Evolutionary conservation across 2,329 filamentous ascomycete genomes (phyloP).

Genomic region (Rhynchosporium agropyri): DNA sequence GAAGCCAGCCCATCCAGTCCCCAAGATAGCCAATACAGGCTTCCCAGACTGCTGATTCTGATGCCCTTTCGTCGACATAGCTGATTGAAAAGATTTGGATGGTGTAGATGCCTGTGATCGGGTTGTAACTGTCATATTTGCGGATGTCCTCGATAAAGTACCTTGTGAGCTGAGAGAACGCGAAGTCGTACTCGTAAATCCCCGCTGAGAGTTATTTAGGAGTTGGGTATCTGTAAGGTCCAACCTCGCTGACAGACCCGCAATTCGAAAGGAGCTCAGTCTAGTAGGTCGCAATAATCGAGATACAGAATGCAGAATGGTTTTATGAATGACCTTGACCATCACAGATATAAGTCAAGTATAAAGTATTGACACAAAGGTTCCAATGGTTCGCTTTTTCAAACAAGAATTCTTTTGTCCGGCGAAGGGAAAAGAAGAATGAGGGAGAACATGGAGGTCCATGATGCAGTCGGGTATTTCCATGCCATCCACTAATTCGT

Average conservation of each 20-base stretch:
- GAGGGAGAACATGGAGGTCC: background rate
- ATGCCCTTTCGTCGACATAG: background rate
- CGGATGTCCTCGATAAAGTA: too few relatives aligned
- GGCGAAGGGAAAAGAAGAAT: background rate
- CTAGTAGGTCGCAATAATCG: background rate
- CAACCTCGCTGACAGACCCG: background rate
- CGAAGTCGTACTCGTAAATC: background rate
- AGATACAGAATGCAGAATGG: background rate
- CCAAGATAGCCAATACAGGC: constrained; percentile 40
- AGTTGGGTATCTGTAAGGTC: too few relatives aligned
- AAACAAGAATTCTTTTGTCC: too few relatives aligned
- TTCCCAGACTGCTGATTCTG: constrained; percentile 11
- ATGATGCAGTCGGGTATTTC: background rate
- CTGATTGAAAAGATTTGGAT: background rate
- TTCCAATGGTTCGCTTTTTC: too few relatives aligned
- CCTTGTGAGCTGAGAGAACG: too few relatives aligned
- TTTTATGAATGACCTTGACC: constrained; percentile 9
- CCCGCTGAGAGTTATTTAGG: too few relatives aligned
- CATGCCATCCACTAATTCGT: background rate
- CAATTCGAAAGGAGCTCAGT: background rate
- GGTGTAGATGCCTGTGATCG: constrained; percentile 14
- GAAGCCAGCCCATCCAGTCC: constrained; percentile 48
- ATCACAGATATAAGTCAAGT: constrained; percentile 1
- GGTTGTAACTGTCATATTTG: constrained; percentile 17
- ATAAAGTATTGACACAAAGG: background rate